Conservation (phyloP, 2,329 filamentous ascomycete genomes). For the Ceratocystis albifundus region DNA sequence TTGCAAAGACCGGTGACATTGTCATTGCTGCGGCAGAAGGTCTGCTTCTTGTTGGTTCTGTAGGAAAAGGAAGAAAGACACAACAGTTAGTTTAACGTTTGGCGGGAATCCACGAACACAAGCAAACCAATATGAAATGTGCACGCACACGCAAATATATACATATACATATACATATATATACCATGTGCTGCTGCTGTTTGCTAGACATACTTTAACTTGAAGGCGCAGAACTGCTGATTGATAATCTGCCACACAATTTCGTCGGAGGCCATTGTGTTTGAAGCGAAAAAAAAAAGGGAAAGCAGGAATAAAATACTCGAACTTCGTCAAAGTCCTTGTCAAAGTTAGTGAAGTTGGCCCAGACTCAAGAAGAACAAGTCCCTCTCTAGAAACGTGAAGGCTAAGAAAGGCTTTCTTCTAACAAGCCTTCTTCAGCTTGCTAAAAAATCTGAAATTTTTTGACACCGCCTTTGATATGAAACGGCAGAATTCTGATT, state of each 20-base stretch:
- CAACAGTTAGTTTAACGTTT: background rate
- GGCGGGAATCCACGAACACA: background rate
- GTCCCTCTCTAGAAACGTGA: slow-evolving; percentile 13
- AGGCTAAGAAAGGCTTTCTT: slow-evolving; percentile 7
- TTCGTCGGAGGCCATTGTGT: slow-evolving; percentile 76
- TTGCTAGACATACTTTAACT: slow-evolving; percentile 57
- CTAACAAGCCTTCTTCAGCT: slow-evolving; percentile 9
- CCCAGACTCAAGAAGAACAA: background rate
- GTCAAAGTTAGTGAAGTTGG: no score
- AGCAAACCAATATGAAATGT: background rate
- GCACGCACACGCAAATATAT: background rate
- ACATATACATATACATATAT: background rate
- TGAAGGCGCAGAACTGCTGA: slow-evolving; percentile 89
- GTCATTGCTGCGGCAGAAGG: slow-evolving; percentile 91
- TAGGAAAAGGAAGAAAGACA: background rate
- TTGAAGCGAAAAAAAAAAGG: slow-evolving; percentile 18
- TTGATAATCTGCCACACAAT: slow-evolving; percentile 97
- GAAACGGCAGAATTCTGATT: slow-evolving; percentile 20
- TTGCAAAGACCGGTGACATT: slow-evolving; percentile 77
- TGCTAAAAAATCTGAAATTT: slow-evolving; percentile 23
- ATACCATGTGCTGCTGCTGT: background rate
- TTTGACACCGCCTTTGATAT: slow-evolving; percentile 23
- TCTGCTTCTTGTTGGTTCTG: slow-evolving; percentile 74
- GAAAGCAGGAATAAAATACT: background rate
- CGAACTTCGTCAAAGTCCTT: background rate